Percentiles rank a stretch among this genome's conserved stretches.
phyloP scores from a whole-genome alignment of 2,329 filamentous ascomycete genomes.

The Karstenula rhodostoma region DNA sequence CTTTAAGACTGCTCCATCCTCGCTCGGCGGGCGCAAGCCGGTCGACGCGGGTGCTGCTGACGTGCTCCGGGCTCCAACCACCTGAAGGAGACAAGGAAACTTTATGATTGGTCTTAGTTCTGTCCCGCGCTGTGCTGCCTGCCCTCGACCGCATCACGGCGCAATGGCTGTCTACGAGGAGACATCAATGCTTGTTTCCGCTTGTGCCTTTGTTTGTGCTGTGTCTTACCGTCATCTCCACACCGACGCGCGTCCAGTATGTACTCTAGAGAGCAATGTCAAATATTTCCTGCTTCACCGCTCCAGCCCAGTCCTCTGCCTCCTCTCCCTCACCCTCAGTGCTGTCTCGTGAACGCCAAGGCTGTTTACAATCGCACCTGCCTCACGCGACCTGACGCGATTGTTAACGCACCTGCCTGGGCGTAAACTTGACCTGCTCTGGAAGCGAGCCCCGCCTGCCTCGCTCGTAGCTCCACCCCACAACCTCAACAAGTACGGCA shows the following conservation, averaged over 20 bases:
- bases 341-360: not conserved
- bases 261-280: not conserved
- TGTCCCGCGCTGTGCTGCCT: conserved; percentile 24
- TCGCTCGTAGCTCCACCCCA: not conserved
- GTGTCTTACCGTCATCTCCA: not conserved
- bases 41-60: conserved; percentile 58
- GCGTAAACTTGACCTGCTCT: conserved; percentile 6
- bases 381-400: conserved; percentile 7
- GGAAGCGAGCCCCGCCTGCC: conserved; percentile 1
- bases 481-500: not conserved
- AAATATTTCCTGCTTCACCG: not conserved
- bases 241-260: not conserved
- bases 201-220: not conserved
- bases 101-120: conserved; percentile 56
- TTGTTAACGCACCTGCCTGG: conserved; percentile 13
- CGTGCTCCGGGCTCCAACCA: conserved; percentile 58
- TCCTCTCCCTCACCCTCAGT: not conserved
- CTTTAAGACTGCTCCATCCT: conserved; percentile 64
- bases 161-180: not conserved
- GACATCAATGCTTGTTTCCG: conserved; percentile 4
- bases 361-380: conserved; percentile 3
- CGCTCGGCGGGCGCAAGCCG: conserved; percentile 59
- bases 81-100: conserved; percentile 54
- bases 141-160: not conserved
- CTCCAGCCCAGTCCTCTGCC: not conserved